These are phyloP conservation scores for Lachancea quebecensis DNA, from an alignment of 805 yeast genomes.

Conservation along the genomic window DNA sequence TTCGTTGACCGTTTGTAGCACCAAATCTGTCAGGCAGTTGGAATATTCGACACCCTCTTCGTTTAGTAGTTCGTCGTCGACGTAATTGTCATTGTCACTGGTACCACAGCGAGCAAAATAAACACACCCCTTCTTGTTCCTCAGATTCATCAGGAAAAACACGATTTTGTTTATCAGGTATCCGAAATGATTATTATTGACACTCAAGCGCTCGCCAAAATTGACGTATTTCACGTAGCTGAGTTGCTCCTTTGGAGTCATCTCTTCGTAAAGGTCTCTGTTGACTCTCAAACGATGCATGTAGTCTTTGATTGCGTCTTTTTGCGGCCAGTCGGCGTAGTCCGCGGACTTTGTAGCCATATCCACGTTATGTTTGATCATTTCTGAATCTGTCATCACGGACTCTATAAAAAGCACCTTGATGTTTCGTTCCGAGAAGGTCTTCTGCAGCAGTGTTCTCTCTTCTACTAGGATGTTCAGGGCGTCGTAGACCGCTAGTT, in stretches of 20 bases:
- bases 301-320: conserved; percentile 71
- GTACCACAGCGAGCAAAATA: conserved; percentile 81
- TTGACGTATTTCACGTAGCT: conserved; percentile 81
- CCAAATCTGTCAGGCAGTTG: conserved; percentile 49
- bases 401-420: conserved; percentile 86
- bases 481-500: conserved; percentile 94
- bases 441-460: conserved; percentile 50
- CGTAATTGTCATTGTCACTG: conserved; percentile 43
- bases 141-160: conserved; percentile 83
- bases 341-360: conserved; percentile 88
- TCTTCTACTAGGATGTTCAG: conserved; percentile 74
- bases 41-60: conserved; percentile 69
- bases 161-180: conserved; percentile 87
- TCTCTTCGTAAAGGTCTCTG: conserved; percentile 64
- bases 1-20: conserved; percentile 35
- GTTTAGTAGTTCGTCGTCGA: conserved; percentile 76
- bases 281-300: conserved; percentile 61
- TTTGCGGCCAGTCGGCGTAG: conserved; percentile 67
- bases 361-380: conserved; percentile 68
- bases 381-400: conserved; percentile 61
- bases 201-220: conserved; percentile 77
- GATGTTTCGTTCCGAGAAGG: conserved; percentile 51
- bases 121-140: conserved; percentile 83
- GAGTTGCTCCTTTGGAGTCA: conserved; percentile 50
- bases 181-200: conserved; percentile 78